Evolutionary conservation across 192 early-diverging fungal species (phyloP).

Genomic region (Gryganskiella cystojenkinii): DNA sequence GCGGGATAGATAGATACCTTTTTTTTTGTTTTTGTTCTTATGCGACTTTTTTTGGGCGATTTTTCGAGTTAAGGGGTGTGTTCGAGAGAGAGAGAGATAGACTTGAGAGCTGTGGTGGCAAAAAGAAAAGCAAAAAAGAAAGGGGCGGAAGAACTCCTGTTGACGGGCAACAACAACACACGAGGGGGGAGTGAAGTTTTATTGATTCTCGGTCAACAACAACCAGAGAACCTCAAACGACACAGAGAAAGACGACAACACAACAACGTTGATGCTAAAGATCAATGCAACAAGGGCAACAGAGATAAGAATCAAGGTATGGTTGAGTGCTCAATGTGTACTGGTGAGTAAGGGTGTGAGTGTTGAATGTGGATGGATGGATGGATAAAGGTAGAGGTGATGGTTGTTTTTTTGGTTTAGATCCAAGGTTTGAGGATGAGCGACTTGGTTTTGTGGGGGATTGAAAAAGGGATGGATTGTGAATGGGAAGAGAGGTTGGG

Average conservation of each 20-base stretch:
- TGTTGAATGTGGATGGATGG: not conserved
- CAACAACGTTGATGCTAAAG: constrained; percentile 1
- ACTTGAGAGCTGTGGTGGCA: constrained; percentile 8
- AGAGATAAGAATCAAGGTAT: constrained; percentile 10
- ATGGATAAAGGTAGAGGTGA: not conserved
- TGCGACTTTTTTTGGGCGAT: constrained; percentile 20
- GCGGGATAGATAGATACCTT: not conserved
- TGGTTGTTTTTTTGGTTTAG: not conserved
- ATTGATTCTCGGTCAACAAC: constrained; percentile 44
- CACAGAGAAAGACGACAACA: constrained; percentile 16
- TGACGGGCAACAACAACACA: not conserved
- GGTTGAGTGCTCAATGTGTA: not conserved
- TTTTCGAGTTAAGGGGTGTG: not conserved
- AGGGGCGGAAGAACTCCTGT: constrained; percentile 2
- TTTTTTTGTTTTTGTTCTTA: constrained; percentile 8
- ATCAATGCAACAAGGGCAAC: constrained; percentile 2
- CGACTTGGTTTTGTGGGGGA: not conserved
- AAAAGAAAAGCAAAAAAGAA: not conserved
- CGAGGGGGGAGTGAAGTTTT: constrained; percentile 15
- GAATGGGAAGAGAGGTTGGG: not conserved
- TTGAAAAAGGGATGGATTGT: not conserved
- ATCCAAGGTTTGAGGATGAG: not conserved
- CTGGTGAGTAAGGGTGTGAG: not conserved
- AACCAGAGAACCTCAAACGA: constrained; percentile 40
- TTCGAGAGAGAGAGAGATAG: not conserved